phyloP scores from a whole-genome alignment of 2,329 filamentous ascomycete genomes.

The Diaporthe aspalathi region DNA sequence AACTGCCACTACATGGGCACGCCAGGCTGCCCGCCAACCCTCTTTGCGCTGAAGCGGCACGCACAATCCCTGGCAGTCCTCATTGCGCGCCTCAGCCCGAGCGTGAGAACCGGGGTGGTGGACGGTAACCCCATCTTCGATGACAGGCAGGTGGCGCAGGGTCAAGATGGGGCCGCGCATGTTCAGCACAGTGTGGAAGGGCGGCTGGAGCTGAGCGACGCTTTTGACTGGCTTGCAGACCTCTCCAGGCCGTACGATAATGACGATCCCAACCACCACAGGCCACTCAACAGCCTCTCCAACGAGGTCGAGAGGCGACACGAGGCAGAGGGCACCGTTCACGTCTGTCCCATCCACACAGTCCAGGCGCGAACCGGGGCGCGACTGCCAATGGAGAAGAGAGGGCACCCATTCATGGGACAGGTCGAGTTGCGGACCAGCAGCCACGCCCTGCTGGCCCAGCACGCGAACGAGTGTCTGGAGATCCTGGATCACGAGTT shows the following conservation, averaged over 20 bases:
- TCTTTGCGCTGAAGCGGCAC: slow-evolving; percentile 70
- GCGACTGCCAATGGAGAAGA: slow-evolving; percentile 41
- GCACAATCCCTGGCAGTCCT: slow-evolving; percentile 67
- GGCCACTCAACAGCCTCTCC: slow-evolving; percentile 57
- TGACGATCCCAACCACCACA: slow-evolving; percentile 59
- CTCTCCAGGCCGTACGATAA: slow-evolving; percentile 61
- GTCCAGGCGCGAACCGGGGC: slow-evolving; percentile 24
- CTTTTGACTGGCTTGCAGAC: slow-evolving; percentile 69
- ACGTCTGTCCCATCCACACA: slow-evolving; percentile 59
- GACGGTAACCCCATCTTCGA: slow-evolving; percentile 41
- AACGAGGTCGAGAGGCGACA: slow-evolving; percentile 59
- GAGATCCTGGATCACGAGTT: slow-evolving; percentile 71
- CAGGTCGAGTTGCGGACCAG: slow-evolving; percentile 52
- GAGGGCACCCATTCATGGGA: slow-evolving; percentile 28
- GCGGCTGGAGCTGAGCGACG: slow-evolving; percentile 52
- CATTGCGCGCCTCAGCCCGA: slow-evolving; percentile 60
- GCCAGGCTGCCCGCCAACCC: slow-evolving; percentile 60
- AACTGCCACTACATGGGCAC: slow-evolving; percentile 71
- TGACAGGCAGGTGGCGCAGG: not conserved
- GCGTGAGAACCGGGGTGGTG: slow-evolving; percentile 48
- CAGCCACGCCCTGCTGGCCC: slow-evolving; percentile 61
- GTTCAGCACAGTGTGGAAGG: not conserved
- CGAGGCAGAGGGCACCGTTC: slow-evolving; percentile 54
- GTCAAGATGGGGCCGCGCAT: slow-evolving; percentile 14
- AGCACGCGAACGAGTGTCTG: slow-evolving; percentile 70